A percentile compares a stretch with the other conserved stretches of the same genome.
Conservation (phyloP, 345 rosid genomes). For the Geranium rotundifolium region DNA sequence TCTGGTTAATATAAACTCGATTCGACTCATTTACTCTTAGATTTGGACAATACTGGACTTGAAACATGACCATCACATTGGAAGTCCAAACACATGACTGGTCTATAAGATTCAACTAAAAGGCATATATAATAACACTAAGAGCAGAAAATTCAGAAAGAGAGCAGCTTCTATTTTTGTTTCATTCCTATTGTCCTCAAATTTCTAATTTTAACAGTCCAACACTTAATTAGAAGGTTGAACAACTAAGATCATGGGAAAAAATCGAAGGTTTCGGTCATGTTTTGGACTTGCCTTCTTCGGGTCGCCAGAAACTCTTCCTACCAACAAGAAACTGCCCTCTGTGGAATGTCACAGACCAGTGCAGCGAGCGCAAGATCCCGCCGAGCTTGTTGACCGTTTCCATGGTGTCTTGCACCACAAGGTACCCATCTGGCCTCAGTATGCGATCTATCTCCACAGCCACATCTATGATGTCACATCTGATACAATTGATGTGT, state of each 20-base stretch:
- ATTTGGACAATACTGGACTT: too few species aligned
- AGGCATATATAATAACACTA: too few species aligned
- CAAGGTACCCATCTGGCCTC: slow-evolving; percentile 68
- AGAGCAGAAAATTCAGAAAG: too few species aligned
- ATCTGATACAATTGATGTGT: slow-evolving; percentile 29
- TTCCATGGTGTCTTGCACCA: slow-evolving; percentile 65
- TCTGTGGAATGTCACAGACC: slow-evolving; percentile 49
- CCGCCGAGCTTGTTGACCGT: slow-evolving; percentile 40
- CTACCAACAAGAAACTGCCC: slow-evolving; percentile 56
- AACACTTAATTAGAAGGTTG: too few species aligned
- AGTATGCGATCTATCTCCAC: slow-evolving; percentile 71
- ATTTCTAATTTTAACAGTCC: too few species aligned
- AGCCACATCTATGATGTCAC: slow-evolving; percentile 40
- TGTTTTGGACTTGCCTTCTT: slow-evolving; percentile 3
- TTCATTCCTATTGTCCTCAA: too few species aligned
- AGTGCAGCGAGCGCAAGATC: slow-evolving; percentile 46
- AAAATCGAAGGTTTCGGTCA: background rate
- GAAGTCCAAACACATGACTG: too few species aligned
- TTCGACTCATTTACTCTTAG: too few species aligned
- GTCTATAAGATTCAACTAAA: too few species aligned
- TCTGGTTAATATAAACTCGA: too few species aligned
- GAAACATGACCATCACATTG: too few species aligned
- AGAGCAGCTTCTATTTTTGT: too few species aligned
- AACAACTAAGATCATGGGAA: background rate
- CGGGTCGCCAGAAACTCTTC: slow-evolving; percentile 81